Base-by-base conservation (phyloP, 768 basidiomycete genomes). In the Boletellus ananas region DNA sequence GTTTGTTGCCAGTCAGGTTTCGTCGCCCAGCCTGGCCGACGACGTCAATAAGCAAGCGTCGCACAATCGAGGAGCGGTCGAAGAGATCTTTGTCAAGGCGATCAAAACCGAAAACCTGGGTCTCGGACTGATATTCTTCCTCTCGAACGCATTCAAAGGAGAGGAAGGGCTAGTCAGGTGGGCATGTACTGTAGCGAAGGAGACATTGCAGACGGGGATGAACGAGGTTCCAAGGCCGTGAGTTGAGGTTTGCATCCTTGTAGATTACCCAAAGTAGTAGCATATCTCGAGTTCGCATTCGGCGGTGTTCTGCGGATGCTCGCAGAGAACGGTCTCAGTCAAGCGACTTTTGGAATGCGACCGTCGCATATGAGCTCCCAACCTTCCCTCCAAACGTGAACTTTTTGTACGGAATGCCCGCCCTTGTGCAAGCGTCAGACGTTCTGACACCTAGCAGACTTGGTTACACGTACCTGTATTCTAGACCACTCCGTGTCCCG, bases 61-160 rank as follows among this genome's bases (percentile, higher is more conserved):
- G 11, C 76, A 78, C 23, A 81, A 84, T 60, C 78, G 83, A 36
- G 73, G 74, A 18, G 63, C 80, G 3, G 63, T 95, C 7, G 89
- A 95, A 66, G 83, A 87, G 49, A 77, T 92, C 0, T 87, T 94
- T 65, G 74, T 86, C 61, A 92, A 89, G 62, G 83, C 81, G 0
- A 76, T 84, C 10, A 76, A 80, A 39, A 71, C 85, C 20, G 76
- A 83, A 51, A 71, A 78, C 14, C 72, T 96, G 37, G 80, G 85
- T 0, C 80, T 86, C 63, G 94, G 94, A 0, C 63, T 94, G 48
- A 69, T 84, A 16, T 90, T 84, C 63, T 90, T 91, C 66, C 60
- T 95, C 34, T 67, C 70, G 58, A 76, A 52, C 58, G 71, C 61
- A 45, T 73, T 62, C 72, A 77, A 56, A 59, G 59, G 62, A 37